These are phyloP conservation scores for Arthrobotrys conoides DNA, from an alignment of 2,329 filamentous ascomycete species.

Conservation along the genomic window DNA sequence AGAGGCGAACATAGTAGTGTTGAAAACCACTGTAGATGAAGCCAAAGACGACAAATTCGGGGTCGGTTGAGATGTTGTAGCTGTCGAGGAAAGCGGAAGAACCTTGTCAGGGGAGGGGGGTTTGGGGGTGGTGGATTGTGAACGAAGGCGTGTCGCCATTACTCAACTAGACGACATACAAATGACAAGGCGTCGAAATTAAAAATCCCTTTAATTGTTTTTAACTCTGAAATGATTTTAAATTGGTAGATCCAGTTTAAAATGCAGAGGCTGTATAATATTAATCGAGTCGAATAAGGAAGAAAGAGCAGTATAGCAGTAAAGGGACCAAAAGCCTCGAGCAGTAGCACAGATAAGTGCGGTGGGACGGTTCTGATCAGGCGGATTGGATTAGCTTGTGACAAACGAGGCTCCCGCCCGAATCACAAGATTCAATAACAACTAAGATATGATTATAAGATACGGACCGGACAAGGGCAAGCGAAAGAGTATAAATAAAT, in stretches of 20 bases:
- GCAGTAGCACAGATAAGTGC: slow-evolving; percentile 20
- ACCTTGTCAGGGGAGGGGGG: slow-evolving; percentile 41
- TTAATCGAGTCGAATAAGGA: slow-evolving; percentile 5
- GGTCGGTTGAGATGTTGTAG: slow-evolving; percentile 4
- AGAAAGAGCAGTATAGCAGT: slow-evolving; percentile 1
- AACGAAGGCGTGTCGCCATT: slow-evolving; percentile 52
- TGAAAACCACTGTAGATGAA: slow-evolving; percentile 31
- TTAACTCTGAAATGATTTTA: slow-evolving; percentile 18
- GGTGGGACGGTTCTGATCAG: slow-evolving; percentile 37
- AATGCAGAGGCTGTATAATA: not conserved
- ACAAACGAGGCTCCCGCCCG: slow-evolving; percentile 25
- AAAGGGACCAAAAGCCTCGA: not conserved
- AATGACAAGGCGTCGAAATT: slow-evolving; percentile 4
- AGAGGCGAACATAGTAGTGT: slow-evolving; percentile 53
- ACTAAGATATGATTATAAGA: slow-evolving; percentile 18
- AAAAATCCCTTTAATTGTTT: not conserved
- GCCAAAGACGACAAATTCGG: slow-evolving; percentile 1
- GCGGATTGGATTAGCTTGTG: slow-evolving; percentile 46
- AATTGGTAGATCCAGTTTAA: slow-evolving; percentile 12
- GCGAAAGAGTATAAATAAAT: slow-evolving; percentile 36
- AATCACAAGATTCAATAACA: slow-evolving; percentile 40
- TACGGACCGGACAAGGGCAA: slow-evolving; percentile 25
- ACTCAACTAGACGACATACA: slow-evolving; percentile 10
- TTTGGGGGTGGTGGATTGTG: slow-evolving; percentile 54
- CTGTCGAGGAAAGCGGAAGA: slow-evolving; percentile 23